A percentile compares a stretch with the other conserved stretches of the same genome.
phyloP scores from a whole-genome alignment of 75 land plant species.

The Picea sitchensis region DNA sequence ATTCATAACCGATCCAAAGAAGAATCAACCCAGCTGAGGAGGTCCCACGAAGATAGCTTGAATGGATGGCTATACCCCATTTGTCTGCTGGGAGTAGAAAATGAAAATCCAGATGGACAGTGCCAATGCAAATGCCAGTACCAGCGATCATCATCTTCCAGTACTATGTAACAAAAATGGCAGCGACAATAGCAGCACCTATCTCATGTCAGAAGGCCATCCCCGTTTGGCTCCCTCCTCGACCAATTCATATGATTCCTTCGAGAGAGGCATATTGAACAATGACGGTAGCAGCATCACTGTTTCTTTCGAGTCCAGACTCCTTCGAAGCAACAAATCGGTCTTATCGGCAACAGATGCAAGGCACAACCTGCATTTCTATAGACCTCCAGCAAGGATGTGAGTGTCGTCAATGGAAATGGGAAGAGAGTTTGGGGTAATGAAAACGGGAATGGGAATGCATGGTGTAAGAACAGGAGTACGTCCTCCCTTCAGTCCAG shows the following conservation, averaged over 20 bases:
- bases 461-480: neutral
- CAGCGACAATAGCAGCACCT: neutral
- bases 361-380: neutral
- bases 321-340: neutral
- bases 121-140: too few species aligned
- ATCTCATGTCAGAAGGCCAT: neutral
- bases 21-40: too few species aligned
- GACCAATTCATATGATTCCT: neutral
- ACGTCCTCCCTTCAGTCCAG: conserved; percentile 52
- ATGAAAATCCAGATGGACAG: neutral
- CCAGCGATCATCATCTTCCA: neutral
- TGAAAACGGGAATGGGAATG: neutral
- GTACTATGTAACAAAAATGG: neutral
- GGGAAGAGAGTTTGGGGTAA: neutral
- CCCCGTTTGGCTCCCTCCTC: neutral
- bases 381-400: neutral
- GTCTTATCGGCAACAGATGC: neutral
- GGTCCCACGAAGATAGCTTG: neutral
- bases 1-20: too few species aligned
- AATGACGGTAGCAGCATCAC: neutral
- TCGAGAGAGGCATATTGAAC: neutral
- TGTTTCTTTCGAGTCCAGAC: neutral
- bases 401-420: neutral
- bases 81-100: neutral
- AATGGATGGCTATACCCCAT: neutral